Percentiles rank a stretch among this genome's conserved stretches.
Conservation (phyloP, 202 grass and related monocot genomes). For the Zizania palustris region DNA sequence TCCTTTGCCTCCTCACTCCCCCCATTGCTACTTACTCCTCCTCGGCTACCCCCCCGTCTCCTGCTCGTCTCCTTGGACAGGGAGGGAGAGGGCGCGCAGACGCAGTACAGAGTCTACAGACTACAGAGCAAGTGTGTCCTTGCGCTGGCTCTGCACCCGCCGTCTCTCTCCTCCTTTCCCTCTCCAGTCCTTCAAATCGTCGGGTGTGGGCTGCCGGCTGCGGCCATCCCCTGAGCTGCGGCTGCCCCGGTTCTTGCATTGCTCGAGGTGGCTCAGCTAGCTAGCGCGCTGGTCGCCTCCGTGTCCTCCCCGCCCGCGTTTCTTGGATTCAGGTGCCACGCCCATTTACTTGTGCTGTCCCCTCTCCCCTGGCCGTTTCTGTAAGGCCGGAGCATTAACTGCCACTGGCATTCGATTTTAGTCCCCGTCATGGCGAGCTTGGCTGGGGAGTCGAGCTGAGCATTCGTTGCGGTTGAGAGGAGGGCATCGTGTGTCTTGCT, state of each 20-base stretch:
- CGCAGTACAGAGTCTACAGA: constrained; percentile 23
- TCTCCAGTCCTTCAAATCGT: constrained; percentile 40
- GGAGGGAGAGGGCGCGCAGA: background rate
- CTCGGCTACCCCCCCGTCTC: background rate
- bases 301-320: background rate
- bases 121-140: constrained; percentile 44
- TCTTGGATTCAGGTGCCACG: constrained; percentile 38
- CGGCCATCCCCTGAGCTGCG: background rate
- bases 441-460: constrained; percentile 25
- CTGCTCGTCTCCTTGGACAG: constrained; percentile 47
- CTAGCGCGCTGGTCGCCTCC: background rate
- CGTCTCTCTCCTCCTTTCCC: constrained; percentile 32
- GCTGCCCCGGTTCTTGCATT: constrained; percentile 45
- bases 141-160: constrained; percentile 9
- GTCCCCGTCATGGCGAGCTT: constrained; percentile 21
- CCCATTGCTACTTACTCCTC: background rate
- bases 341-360: constrained; percentile 38
- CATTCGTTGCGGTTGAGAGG: background rate
- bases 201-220: background rate
- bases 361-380: constrained; percentile 35
- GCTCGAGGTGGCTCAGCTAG: constrained; percentile 24
- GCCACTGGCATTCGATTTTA: constrained; percentile 33
- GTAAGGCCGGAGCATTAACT: constrained; percentile 45
- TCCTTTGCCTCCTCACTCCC: background rate
- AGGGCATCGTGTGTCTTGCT: constrained; percentile 7